Evolutionary conservation across 2,329 filamentous ascomycete species (phyloP), one percentile per base, ranked within the genome.

Genomic region (Lecanicillium sp.): DNA sequence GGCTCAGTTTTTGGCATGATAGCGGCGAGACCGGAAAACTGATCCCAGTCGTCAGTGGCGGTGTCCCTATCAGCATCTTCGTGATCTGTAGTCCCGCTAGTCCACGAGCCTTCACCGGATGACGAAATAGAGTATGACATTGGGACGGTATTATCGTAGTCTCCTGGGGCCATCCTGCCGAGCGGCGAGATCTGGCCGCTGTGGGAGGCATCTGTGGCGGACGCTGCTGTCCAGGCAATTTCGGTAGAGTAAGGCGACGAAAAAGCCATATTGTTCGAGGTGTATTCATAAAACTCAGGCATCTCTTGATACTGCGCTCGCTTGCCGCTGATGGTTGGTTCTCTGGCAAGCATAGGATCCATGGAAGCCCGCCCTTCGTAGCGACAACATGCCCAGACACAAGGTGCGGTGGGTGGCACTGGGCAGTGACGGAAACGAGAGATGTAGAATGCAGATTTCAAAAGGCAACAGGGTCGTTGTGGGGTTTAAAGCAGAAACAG

Each of bases 1-100:
- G 78, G 77, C 55, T 83, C 79, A 10, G 77, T 56, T 59, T 83
- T 83, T 7, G 77, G 75, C 7, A 75, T 62, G 12, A 72, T 58
- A 38, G 75, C 55, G 32, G 67, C 61, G 30, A 75, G 71, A 44
- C 74, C 71, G 5, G 70, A 66, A 35, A 59, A 64, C 24, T 67
- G 69, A 36, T 77, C 73, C 74, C 74, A 77, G 7, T 50, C 42
- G 24, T 40, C 35, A 26, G 26, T 35, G 11, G 21, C 27, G 1
- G 17, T 12, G 5, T 50, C 48, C 20, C 36, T 32, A 15, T 44
- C 52, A 2, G 51, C 36, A 21, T 65, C 24, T 66, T 47, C 62
- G 63, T 54, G 67, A 71, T 44, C 61, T 62, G 51, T 65, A 68
- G 73, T 73, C 70, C 9, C 37, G n/a, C 21, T 48, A 15, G 38